phyloP scores from a whole-genome alignment of 805 yeast genomes.

The Priceomyces carsonii region DNA sequence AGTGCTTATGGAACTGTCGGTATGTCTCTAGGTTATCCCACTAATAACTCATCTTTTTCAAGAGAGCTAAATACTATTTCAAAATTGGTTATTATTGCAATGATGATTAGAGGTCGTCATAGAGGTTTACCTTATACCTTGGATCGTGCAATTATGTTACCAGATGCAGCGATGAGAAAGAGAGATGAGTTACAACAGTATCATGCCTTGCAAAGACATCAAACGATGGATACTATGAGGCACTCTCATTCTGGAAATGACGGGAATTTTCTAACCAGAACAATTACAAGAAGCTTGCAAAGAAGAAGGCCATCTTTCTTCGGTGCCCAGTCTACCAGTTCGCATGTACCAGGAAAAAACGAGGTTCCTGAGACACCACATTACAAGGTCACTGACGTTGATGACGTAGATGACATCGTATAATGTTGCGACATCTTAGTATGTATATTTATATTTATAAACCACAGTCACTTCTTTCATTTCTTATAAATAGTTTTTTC shows the following conservation, averaged over 20 bases:
- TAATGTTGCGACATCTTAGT: too few relatives aligned
- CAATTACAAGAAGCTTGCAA: conserved; percentile 4
- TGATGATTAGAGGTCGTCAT: conserved; percentile 94
- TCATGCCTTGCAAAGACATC: conserved; percentile 40
- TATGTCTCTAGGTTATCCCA: conserved; percentile 80
- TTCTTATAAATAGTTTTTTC: conserved; percentile 74
- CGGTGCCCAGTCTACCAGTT: too few relatives aligned
- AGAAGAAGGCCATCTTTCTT: conserved; percentile 8
- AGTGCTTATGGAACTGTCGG: conserved; percentile 98
- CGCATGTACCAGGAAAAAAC: too few relatives aligned
- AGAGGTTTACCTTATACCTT: conserved; percentile 93
- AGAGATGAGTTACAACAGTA: conserved; percentile 63
- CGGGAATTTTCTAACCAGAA: conserved; percentile 11
- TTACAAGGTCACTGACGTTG: too few relatives aligned
- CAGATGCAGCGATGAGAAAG: conserved; percentile 62
- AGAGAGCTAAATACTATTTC: conserved; percentile 72
- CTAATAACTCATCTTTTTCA: conserved; percentile 64
- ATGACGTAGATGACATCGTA: too few relatives aligned
- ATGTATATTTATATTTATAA: too few relatives aligned
- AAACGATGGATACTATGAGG: conserved; percentile 24
- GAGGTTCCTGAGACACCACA: too few relatives aligned
- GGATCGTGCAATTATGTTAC: conserved; percentile 91
- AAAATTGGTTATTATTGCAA: conserved; percentile 80
- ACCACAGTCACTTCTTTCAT: neutral
- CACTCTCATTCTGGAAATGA: conserved; percentile 21